Percentiles rank a stretch among this genome's conserved stretches.
phyloP scores from a whole-genome alignment of 352 stramenopile genomes.

The Phytophthora sp. region DNA sequence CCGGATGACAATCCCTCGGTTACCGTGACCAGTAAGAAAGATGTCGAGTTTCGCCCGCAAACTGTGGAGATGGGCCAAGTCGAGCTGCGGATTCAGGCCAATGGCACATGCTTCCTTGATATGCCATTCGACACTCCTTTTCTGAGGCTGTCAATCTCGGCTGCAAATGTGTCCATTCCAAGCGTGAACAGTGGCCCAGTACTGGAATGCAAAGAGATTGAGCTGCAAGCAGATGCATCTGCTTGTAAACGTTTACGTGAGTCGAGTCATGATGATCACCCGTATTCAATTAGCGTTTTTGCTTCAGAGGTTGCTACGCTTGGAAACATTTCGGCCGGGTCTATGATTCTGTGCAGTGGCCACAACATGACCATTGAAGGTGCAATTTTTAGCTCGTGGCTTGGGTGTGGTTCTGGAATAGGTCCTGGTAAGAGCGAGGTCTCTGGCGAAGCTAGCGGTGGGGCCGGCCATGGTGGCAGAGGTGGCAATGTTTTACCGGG shows the following conservation, averaged over 20 bases:
- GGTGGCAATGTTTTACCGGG: constrained; percentile 67
- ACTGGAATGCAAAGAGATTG: constrained; percentile 45
- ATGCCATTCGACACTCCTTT: constrained; percentile 71
- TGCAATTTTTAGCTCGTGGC: constrained; percentile 42
- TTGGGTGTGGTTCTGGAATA: constrained; percentile 57
- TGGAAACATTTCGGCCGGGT: constrained; percentile 59
- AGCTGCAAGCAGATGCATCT: constrained; percentile 45
- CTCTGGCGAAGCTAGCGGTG: constrained; percentile 57
- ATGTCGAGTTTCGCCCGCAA: constrained; percentile 56
- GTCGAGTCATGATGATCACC: constrained; percentile 12
- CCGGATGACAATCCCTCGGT: constrained; percentile 30
- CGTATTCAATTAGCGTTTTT: constrained; percentile 58
- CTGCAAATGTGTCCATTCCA: constrained; percentile 51
- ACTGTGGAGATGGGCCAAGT: constrained; percentile 55
- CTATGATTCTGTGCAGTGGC: constrained; percentile 63
- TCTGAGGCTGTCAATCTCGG: constrained; percentile 48
- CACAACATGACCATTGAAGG: constrained; percentile 47
- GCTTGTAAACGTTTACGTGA: constrained; percentile 44
- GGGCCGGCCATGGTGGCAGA: constrained; percentile 69
- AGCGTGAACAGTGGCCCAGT: constrained; percentile 59
- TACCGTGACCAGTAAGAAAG: constrained; percentile 40
- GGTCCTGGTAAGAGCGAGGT: constrained; percentile 65
- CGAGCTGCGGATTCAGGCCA: constrained; percentile 40
- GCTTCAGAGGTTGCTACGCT: constrained; percentile 44
- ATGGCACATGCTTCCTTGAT: constrained; percentile 40